Evolutionary conservation across 495 filamentous ascomycete genomes (phyloP).

Genomic region (Sporormia fimetaria): DNA sequence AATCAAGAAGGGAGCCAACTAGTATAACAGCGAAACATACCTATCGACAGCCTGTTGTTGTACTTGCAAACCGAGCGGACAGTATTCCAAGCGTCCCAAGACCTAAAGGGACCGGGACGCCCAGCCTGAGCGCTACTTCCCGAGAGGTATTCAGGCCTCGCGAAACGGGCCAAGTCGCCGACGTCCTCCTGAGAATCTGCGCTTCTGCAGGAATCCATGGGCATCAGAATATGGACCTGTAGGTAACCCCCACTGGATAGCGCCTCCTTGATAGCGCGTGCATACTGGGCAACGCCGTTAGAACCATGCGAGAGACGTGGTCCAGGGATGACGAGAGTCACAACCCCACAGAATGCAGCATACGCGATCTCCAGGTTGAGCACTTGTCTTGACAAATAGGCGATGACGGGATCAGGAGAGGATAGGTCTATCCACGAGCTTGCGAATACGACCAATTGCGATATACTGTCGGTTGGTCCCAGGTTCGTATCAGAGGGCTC

Average conservation of each 20-base stretch:
- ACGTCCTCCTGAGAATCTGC: constrained; percentile 40
- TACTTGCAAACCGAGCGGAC: constrained; percentile 84
- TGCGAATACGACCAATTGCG: constrained; percentile 57
- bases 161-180: constrained; percentile 48
- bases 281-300: constrained; percentile 56
- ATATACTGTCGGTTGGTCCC: constrained; percentile 57
- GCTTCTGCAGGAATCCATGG: constrained; percentile 57
- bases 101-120: constrained; percentile 51
- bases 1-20: too few species aligned
- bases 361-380: constrained; percentile 85
- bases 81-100: constrained; percentile 90
- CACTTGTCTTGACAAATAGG: constrained; percentile 75
- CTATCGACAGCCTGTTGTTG: constrained; percentile 65
- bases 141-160: constrained; percentile 41
- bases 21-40: too few species aligned
- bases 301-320: constrained; percentile 48
- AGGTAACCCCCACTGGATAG: constrained; percentile 61
- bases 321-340: constrained; percentile 69
- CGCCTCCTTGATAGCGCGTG: constrained; percentile 71
- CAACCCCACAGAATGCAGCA: constrained; percentile 84
- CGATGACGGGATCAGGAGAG: constrained; percentile 68
- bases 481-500: constrained; percentile 62
- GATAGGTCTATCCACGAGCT: constrained; percentile 87
- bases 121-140: constrained; percentile 32
- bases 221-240: constrained; percentile 67